A percentile compares a stretch with the other conserved stretches of the same genome.
These are phyloP conservation scores for Ogataea henricii DNA, from an alignment of 805 yeast species.

Conservation along the genomic window DNA sequence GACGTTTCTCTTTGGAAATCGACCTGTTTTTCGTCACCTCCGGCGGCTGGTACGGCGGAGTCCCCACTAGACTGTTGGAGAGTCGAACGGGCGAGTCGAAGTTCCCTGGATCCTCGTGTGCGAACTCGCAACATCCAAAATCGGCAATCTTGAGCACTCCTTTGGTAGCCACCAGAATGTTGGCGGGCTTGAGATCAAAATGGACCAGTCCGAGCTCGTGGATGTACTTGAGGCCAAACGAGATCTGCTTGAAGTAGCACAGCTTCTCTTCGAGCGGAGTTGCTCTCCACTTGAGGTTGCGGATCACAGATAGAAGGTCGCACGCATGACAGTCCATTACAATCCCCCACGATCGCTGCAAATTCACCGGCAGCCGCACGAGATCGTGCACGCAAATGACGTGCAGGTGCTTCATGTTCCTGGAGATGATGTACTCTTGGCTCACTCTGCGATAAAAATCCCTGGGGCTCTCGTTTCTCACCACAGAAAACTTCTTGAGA, in stretches of 20 bases:
- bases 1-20: slow-evolving; percentile 26
- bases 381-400: slow-evolving; percentile 57
- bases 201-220: slow-evolving; percentile 72
- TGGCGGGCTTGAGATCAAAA: slow-evolving; percentile 76
- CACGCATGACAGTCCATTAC: slow-evolving; percentile 64
- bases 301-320: slow-evolving; percentile 59
- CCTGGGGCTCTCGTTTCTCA: slow-evolving; percentile 58
- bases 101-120: slow-evolving; percentile 56
- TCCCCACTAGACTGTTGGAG: slow-evolving; percentile 59
- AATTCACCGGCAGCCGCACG: slow-evolving; percentile 57
- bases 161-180: slow-evolving; percentile 55
- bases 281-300: slow-evolving; percentile 59
- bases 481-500: slow-evolving; percentile 61
- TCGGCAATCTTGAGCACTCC: slow-evolving; percentile 73
- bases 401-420: slow-evolving; percentile 55
- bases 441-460: slow-evolving; percentile 65
- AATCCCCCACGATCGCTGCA: slow-evolving; percentile 77
- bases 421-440: slow-evolving; percentile 65
- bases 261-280: slow-evolving; percentile 52
- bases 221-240: slow-evolving; percentile 59
- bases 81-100: slow-evolving; percentile 41
- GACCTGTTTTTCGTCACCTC: slow-evolving; percentile 60
- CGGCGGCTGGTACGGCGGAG: slow-evolving; percentile 82
- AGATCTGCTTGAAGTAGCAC: slow-evolving; percentile 70
- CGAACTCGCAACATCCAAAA: slow-evolving; percentile 73